These are phyloP conservation scores for Colletotrichum theobromicola DNA, from an alignment of 2,329 filamentous ascomycete genomes.

Conservation along the genomic window DNA sequence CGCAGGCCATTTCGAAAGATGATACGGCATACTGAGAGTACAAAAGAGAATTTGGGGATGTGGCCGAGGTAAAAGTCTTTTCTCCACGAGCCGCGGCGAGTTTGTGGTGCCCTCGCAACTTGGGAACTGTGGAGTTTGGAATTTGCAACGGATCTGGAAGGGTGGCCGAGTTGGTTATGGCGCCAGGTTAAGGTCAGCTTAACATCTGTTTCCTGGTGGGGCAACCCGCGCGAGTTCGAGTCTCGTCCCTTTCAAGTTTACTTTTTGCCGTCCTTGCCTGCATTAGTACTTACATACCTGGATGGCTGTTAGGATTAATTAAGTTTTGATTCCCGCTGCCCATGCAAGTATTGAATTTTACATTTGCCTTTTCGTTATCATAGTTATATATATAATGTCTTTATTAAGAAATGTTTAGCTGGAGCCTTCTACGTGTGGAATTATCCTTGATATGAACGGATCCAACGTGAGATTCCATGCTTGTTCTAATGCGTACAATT, in stretches of 20 bases:
- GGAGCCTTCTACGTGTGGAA: neutral
- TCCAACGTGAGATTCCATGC: neutral
- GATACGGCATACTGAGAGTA: neutral
- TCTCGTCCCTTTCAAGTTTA: neutral
- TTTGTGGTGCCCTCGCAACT: neutral
- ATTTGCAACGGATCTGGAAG: neutral
- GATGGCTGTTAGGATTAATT: neutral
- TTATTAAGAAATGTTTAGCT: neutral
- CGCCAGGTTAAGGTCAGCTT: neutral
- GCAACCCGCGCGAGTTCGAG: neutral
- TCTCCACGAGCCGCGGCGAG: neutral
- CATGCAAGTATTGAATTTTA: too few relatives aligned
- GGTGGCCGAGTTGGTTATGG: neutral
- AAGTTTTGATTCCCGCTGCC: neutral
- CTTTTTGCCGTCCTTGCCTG: neutral
- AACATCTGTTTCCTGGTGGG: neutral
- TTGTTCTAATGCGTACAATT: neutral
- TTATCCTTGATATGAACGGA: neutral
- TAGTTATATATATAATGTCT: neutral
- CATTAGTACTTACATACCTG: fast-evolving
- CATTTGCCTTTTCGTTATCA: too few relatives aligned
- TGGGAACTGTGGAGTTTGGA: fast-evolving
- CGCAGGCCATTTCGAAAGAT: neutral
- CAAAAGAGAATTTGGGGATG: neutral
- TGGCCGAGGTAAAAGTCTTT: neutral